Evolutionary conservation across 2,329 filamentous ascomycete genomes (phyloP), one percentile per base, ranked within the genome.

Genomic region (Colletotrichum sansevieriae): DNA sequence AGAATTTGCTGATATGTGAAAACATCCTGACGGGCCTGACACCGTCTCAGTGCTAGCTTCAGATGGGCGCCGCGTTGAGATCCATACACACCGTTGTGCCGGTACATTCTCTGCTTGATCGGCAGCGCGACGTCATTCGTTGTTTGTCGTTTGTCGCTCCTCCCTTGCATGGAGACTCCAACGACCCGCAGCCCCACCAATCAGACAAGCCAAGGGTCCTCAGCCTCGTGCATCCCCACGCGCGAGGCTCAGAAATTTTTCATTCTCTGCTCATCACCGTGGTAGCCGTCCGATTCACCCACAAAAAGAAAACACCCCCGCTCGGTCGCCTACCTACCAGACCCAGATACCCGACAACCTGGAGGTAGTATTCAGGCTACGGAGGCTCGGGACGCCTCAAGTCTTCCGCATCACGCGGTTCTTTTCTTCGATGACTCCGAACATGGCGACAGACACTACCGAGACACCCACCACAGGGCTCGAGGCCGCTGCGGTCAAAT

Each of bases 391-490:
- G 63, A 63, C 56, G 49, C 59, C 49, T 59, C 60, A 35, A 18
- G 67, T 43, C 33, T 41, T 46, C 46, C 64, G 65, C 47, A 70
- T 74, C 63, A 64, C 61, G 64, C 61, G 68, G 35, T 61, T 22
- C 33, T 65, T 55, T 20, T 60, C 49, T 25, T 67, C 52, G 52
- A 56, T 55, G 46, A 65, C 20, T 12, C 63, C 33, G 6, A 68
- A 15, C 43, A 71, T 77, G 52, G 74, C 80, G 57, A 80, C 75
- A 37, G 80, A 80, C 78, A 68, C 75, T 12, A 66, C 63, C 56
- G 65, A 68, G n/a, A 59, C 75, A 54, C 72, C 74, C 29, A 78
- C 76, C 59, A 57, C 54, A 41, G 52, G 61, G 49, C 59, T 46
- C 37, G 60, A 71, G 43, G 44, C 43, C 15, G 63, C 56, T 18